phyloP scores from a whole-genome alignment of 768 basidiomycete species.

The Suillus bovinus region DNA sequence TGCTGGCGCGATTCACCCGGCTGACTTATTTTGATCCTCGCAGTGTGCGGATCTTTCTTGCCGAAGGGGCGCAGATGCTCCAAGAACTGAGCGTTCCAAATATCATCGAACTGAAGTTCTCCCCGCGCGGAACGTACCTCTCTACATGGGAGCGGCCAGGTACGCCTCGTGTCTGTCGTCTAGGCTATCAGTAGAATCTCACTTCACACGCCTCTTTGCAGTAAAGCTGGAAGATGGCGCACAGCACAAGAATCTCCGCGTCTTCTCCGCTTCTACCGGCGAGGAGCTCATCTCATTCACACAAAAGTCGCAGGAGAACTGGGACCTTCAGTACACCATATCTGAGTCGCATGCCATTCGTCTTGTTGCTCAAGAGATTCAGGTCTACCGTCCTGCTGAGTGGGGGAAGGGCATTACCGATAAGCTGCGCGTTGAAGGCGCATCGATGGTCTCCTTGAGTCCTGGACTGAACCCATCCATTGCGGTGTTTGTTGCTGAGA shows the following conservation, averaged over 20 bases:
- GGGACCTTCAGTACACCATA: constrained; percentile 90
- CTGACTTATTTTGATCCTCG: constrained; percentile 20
- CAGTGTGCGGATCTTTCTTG: constrained; percentile 78
- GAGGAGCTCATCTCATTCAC: constrained; percentile 85
- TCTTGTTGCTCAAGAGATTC: constrained; percentile 78
- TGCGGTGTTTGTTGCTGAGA: constrained; percentile 49
- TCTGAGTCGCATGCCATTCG: constrained; percentile 86
- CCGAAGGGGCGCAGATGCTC: constrained; percentile 70
- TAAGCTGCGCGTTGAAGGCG: constrained; percentile 81
- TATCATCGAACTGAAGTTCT: constrained; percentile 85
- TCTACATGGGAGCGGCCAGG: constrained; percentile 95
- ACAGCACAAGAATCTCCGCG: constrained; percentile 91
- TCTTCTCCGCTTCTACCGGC: constrained; percentile 85
- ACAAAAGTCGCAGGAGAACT: constrained; percentile 89
- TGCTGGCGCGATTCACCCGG: constrained; percentile 13
- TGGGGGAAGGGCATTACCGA: constrained; percentile 80
- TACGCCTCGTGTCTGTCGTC: constrained; percentile 36
- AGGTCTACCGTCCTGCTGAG: constrained; percentile 79
- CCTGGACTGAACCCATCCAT: constrained; percentile 85
- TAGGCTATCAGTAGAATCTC: constrained; percentile 17
- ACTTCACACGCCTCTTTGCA: constrained; percentile 19
- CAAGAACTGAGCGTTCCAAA: constrained; percentile 74
- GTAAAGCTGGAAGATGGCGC: constrained; percentile 87
- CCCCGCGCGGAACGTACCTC: constrained; percentile 89
- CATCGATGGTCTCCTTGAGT: constrained; percentile 74